Evolutionary conservation across 23 red algal species (phyloP), one percentile per base, ranked within the genome.

Genomic region (Agarophyton chilense): DNA sequence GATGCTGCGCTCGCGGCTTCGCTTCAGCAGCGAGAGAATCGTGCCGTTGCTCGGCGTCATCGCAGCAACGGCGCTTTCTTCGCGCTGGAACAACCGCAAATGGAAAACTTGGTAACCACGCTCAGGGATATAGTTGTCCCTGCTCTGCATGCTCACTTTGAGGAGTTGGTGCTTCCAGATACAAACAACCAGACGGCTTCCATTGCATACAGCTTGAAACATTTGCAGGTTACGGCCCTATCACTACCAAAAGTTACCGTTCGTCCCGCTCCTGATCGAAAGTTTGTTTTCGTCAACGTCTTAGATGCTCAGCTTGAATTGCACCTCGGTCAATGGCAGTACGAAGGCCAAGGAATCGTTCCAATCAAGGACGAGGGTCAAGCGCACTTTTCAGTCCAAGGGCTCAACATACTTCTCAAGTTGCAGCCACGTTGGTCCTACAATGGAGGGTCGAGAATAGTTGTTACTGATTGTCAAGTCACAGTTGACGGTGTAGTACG

Each of bases 101-200:
- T 91, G 52, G 74, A 82, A 18, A 52, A 63, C 34, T n/a, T 81
- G 35, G 76, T 91, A 11, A 35, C 35, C 24, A 82, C 88, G 34
- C 61, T 91, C 17, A 49, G 61, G 21, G 35, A 81, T 21, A 81
- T 82, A 11, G 76, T 91, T 22, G 77, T 91, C 22, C 88, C 88
- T 4, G 88, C 88, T 41, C 42, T 91, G 31, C 70, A 75, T 14
- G 88, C 76, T 47, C 88, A 82, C 51, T 91, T 91, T 54, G 88
- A 81, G 77, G 75, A 82, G 64, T 42, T 91, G 22, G 77, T 82
- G 22, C n/a, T 91, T 3, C 88, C 76, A 5, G 88, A 91, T 62
- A 67, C 42, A 53, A 43, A 52, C 10, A 50, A 82, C 38, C 35
- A 53, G 2, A 81, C 56, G 4, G 75, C 42, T 50, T 67, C 35